These are phyloP conservation scores for Pochonia chlamydosporia DNA, from an alignment of 2,329 filamentous ascomycete species.

Conservation along the genomic window DNA sequence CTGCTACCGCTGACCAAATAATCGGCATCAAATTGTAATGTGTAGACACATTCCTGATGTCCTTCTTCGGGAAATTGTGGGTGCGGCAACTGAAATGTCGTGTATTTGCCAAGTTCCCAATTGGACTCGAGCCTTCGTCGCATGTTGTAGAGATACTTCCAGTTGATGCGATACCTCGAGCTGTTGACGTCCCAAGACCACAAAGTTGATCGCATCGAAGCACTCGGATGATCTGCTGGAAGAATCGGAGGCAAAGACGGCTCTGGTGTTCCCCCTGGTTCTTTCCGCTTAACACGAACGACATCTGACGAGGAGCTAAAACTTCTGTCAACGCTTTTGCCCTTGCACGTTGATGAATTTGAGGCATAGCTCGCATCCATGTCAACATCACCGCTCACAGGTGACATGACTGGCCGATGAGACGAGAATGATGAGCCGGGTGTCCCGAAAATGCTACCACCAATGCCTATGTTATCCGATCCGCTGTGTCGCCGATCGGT, in stretches of 20 bases:
- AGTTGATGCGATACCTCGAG: slow-evolving; percentile 66
- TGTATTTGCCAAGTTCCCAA: slow-evolving; percentile 78
- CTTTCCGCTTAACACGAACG: slow-evolving; percentile 29
- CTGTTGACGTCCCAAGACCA: slow-evolving; percentile 45
- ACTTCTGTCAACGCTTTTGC: slow-evolving; percentile 23
- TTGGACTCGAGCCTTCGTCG: slow-evolving; percentile 80
- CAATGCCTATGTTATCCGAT: slow-evolving; percentile 14
- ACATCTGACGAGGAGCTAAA: slow-evolving; percentile 20
- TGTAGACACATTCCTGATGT: slow-evolving; percentile 91
- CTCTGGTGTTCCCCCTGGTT: slow-evolving; percentile 26
- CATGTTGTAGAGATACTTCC: slow-evolving; percentile 90
- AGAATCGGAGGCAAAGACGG: slow-evolving; percentile 24
- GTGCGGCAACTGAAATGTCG: slow-evolving; percentile 86
- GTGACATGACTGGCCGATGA: slow-evolving; percentile 15
- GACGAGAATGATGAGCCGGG: slow-evolving; percentile 25
- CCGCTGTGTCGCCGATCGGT: slow-evolving; percentile 21
- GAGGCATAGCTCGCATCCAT: slow-evolving; percentile 17
- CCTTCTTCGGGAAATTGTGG: slow-evolving; percentile 74
- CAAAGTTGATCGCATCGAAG: slow-evolving; percentile 37
- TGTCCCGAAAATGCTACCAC: slow-evolving; percentile 26
- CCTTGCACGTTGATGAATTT: slow-evolving; percentile 14
- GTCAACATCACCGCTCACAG: slow-evolving; percentile 23
- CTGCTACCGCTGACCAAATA: slow-evolving; percentile 91
- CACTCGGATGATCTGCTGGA: slow-evolving; percentile 20
- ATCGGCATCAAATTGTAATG: slow-evolving; percentile 79